Percentiles rank a stretch among this genome's conserved stretches.
Evolutionary conservation across 306 rosid genomes (phyloP).

Genomic region (Acacia confusa): DNA sequence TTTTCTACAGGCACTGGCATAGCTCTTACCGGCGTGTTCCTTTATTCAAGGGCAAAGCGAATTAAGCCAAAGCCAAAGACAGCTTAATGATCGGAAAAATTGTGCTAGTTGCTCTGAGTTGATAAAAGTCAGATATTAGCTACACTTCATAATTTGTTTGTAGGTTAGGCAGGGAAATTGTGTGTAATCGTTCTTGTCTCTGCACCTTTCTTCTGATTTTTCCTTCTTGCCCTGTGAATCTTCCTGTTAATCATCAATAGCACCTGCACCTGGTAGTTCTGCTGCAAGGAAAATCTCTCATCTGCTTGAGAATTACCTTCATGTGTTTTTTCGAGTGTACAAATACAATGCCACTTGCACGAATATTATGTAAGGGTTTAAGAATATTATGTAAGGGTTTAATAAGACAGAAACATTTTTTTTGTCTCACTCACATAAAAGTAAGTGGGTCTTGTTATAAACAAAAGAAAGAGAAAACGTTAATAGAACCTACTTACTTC

Average conservation of each 20-base stretch:
- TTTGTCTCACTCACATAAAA: too few relatives aligned
- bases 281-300: constrained; percentile 23
- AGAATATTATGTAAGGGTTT: too few relatives aligned
- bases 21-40: constrained; percentile 92
- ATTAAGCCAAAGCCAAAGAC: constrained; percentile 85
- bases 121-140: constrained; percentile 9
- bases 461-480: too few relatives aligned
- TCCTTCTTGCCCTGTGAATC: constrained; percentile 10
- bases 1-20: constrained; percentile 73
- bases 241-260: constrained; percentile 20
- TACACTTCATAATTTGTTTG: background rate
- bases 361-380: background rate
- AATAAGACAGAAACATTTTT: too few relatives aligned
- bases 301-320: constrained; percentile 22
- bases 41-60: constrained; percentile 91
- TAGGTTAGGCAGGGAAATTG: constrained; percentile 30
- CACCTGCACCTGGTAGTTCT: constrained; percentile 25
- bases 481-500: too few relatives aligned
- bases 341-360: background rate
- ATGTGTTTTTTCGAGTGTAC: constrained; percentile 2
- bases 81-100: constrained; percentile 47
- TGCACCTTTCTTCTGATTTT: background rate
- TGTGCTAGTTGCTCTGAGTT: constrained; percentile 37
- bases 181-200: constrained; percentile 18
- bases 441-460: too few relatives aligned